Percentiles rank a stretch among this genome's conserved stretches.
Conservation (phyloP, 441 rosid genomes). For the Flueggea neowawraea region DNA sequence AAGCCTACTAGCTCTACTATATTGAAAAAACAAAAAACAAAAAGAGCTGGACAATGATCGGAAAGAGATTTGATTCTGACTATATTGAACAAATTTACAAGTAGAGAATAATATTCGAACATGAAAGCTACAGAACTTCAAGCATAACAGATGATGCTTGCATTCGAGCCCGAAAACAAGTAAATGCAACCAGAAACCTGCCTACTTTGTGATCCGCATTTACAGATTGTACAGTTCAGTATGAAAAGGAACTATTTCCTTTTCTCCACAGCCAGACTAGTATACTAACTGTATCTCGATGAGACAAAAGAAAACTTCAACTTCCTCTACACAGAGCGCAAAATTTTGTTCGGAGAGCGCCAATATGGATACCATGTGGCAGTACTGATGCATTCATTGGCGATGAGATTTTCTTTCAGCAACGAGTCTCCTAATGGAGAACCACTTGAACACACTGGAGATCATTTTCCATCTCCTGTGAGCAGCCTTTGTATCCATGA, state of each 20-base stretch:
- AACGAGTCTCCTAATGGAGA: constrained; percentile 55
- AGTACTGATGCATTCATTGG: too few species aligned
- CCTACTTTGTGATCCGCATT: constrained; percentile 7
- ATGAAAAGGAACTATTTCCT: not conserved
- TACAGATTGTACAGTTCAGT: constrained; percentile 18
- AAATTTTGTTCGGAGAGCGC: constrained; percentile 1
- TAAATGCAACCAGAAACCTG: constrained; percentile 9
- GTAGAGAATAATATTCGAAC: constrained; percentile 8
- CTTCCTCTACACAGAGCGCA: constrained; percentile 24
- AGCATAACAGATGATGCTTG: constrained; percentile 7
- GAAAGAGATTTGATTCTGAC: not conserved
- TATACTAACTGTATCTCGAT: constrained; percentile 14
- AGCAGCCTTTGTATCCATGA: constrained; percentile 33
- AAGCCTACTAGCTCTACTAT: too few species aligned
- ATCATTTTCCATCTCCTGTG: constrained; percentile 89
- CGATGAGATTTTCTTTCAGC: constrained; percentile 32
- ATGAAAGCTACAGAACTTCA: constrained; percentile 5
- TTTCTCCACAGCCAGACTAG: constrained; percentile 8
- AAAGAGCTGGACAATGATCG: not conserved
- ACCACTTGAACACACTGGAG: constrained; percentile 77
- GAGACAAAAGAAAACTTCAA: constrained; percentile 1
- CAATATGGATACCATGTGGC: too few species aligned
- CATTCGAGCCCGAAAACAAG: constrained; percentile 9
- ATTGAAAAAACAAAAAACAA: too few species aligned
- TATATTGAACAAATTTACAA: constrained; percentile 7